These are phyloP conservation scores for Paraphoma chrysanthemicola DNA, from an alignment of 2,329 filamentous ascomycete species.

Conservation along the genomic window DNA sequence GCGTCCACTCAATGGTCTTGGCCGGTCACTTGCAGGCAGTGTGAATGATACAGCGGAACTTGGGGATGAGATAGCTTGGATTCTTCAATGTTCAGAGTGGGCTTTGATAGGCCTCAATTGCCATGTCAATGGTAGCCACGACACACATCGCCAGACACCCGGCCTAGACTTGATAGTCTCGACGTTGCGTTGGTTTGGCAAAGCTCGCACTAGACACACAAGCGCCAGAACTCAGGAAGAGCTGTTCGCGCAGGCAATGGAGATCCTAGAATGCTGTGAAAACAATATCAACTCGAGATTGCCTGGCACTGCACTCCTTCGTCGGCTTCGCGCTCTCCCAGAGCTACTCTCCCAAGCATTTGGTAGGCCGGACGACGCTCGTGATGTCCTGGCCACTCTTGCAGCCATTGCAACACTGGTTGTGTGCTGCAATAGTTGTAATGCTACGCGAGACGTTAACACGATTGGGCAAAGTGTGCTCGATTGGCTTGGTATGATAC, in stretches of 20 bases:
- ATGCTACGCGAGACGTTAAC: constrained; percentile 12
- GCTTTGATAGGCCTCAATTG: no score
- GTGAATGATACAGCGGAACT: background rate
- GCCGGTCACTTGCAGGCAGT: no score
- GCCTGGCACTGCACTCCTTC: constrained; percentile 7
- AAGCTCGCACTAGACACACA: background rate
- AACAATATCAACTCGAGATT: background rate
- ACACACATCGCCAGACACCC: no score
- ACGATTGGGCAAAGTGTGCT: constrained; percentile 20
- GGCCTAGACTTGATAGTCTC: background rate
- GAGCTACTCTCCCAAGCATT: constrained; percentile 22
- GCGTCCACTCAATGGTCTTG: no score
- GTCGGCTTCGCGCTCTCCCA: constrained; percentile 20
- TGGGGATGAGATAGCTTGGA: background rate
- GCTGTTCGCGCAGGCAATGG: constrained; percentile 7
- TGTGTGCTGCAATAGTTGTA: constrained; percentile 22
- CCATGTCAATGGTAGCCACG: no score
- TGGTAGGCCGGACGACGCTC: constrained; percentile 14
- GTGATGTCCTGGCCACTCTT: constrained; percentile 26
- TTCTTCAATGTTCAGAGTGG: background rate
- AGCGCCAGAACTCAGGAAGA: background rate
- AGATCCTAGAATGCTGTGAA: constrained; percentile 5
- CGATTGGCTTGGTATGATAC: constrained; percentile 27
- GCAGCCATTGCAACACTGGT: constrained; percentile 26
- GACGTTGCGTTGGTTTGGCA: background rate